phyloP scores from a whole-genome alignment of 805 yeast genomes.

The Lachancea dasiensis region DNA sequence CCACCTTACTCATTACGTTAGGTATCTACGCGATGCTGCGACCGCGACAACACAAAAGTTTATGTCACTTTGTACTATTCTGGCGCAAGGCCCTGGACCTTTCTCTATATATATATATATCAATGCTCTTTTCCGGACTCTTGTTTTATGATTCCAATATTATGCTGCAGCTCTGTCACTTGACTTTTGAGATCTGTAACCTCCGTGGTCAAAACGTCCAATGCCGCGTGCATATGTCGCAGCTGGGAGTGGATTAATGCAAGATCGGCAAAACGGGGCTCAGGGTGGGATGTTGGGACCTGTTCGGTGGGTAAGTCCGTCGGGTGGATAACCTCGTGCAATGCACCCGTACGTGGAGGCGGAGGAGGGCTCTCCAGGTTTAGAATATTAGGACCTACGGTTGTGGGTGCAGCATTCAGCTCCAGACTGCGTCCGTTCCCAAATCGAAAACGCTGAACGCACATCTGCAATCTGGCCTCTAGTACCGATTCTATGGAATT shows the following conservation, averaged over 20 bases:
- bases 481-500: conserved; percentile 2
- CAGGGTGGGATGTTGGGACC: conserved; percentile 1
- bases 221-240: conserved; percentile 2
- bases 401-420: too few relatives aligned
- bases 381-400: too few relatives aligned
- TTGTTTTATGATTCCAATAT: too few relatives aligned
- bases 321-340: conserved; percentile 5
- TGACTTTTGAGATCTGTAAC: conserved; percentile 1
- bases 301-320: conserved; percentile 2
- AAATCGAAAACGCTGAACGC: conserved; percentile 6
- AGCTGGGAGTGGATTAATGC: conserved; percentile 6
- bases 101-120: too few relatives aligned
- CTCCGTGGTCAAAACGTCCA: conserved; percentile 3
- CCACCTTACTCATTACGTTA: too few relatives aligned
- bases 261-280: conserved; percentile 5
- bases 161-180: conserved; percentile 6
- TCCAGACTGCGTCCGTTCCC: conserved; percentile 10
- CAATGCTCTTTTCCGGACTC: too few relatives aligned
- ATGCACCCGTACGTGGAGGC: conserved; percentile 6
- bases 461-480: conserved; percentile 3
- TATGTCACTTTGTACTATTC: too few relatives aligned
- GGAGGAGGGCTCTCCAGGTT: conserved; percentile 2
- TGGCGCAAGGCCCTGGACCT: too few relatives aligned
- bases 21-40: too few relatives aligned
- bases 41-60: too few relatives aligned